Percentiles rank a stretch among this genome's conserved stretches.
Evolutionary conservation across 768 basidiomycete species (phyloP).

Genomic region (Cystoderma amianthinum): DNA sequence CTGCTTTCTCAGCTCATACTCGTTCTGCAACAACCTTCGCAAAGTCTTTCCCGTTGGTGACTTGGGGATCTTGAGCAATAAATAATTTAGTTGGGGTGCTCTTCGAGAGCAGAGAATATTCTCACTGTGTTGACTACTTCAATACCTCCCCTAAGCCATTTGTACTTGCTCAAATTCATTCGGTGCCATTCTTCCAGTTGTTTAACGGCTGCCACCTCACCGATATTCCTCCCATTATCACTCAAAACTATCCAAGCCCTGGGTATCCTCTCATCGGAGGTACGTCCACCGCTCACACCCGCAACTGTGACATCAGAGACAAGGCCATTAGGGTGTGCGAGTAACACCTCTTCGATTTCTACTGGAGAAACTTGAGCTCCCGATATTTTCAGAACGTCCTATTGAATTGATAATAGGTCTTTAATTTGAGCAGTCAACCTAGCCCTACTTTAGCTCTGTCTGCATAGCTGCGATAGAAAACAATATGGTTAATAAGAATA

Average conservation of each 20-base stretch:
- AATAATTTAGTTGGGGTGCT: conserved; percentile 1
- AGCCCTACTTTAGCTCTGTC: conserved; percentile 79
- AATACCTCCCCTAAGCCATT: too few species aligned
- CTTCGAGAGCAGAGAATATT: conserved; percentile 6
- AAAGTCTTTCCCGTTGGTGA: conserved; percentile 68
- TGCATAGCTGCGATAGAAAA: conserved; percentile 56
- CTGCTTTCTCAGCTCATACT: too few species aligned
- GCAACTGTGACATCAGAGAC: conserved; percentile 65
- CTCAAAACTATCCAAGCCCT: conserved; percentile 76
- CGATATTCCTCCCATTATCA: conserved; percentile 40
- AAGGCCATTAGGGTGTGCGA: conserved; percentile 52
- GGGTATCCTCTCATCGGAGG: conserved; percentile 66
- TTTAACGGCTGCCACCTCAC: conserved; percentile 29
- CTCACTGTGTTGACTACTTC: conserved; percentile 57
- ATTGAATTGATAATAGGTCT: not conserved
- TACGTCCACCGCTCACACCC: conserved; percentile 69
- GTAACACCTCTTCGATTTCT: conserved; percentile 66
- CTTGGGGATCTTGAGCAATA: conserved; percentile 56
- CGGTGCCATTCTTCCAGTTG: conserved; percentile 56
- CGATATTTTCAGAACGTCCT: conserved; percentile 79
- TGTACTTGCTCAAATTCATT: conserved; percentile 63
- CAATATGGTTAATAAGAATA: conserved; percentile 1
- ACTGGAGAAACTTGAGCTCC: conserved; percentile 76
- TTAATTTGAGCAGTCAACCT: not conserved
- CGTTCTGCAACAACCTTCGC: conserved; percentile 52